These are phyloP conservation scores for Fusarium agapanthi DNA, from an alignment of 2,329 filamentous ascomycete genomes.

Conservation along the genomic window DNA sequence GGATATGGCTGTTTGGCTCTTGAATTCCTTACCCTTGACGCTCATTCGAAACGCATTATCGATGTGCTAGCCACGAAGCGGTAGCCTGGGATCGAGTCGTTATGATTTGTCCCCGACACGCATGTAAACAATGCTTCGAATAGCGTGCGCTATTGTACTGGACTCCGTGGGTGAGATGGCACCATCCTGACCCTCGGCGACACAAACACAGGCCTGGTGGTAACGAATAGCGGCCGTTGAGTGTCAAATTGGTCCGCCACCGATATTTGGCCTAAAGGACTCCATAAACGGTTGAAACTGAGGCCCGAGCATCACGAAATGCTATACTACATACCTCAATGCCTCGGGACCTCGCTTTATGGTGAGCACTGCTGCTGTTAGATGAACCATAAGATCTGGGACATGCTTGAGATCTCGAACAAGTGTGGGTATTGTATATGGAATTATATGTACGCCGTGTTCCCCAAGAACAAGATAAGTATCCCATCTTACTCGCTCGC, in stretches of 20 bases:
- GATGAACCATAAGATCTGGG: neutral
- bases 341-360: neutral
- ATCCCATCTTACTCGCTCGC: slow-evolving; percentile 2
- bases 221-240: slow-evolving; percentile 25
- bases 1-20: neutral
- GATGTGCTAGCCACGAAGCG: slow-evolving; percentile 19
- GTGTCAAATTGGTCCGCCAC: slow-evolving; percentile 14
- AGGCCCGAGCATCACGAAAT: neutral
- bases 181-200: neutral
- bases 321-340: neutral
- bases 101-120: slow-evolving; percentile 14
- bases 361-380: neutral
- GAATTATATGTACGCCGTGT: slow-evolving; percentile 27
- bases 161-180: neutral
- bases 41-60: neutral
- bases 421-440: slow-evolving; percentile 37
- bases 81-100: slow-evolving; percentile 9
- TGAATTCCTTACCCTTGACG: neutral
- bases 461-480: slow-evolving; percentile 13
- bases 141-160: neutral
- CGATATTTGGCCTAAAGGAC: neutral
- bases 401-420: slow-evolving; percentile 20
- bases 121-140: slow-evolving; percentile 1
- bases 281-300: neutral
- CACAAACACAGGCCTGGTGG: neutral